Conservation (phyloP, 192 early-diverging fungal species). For the Phlyctochytrium planicorne region DNA sequence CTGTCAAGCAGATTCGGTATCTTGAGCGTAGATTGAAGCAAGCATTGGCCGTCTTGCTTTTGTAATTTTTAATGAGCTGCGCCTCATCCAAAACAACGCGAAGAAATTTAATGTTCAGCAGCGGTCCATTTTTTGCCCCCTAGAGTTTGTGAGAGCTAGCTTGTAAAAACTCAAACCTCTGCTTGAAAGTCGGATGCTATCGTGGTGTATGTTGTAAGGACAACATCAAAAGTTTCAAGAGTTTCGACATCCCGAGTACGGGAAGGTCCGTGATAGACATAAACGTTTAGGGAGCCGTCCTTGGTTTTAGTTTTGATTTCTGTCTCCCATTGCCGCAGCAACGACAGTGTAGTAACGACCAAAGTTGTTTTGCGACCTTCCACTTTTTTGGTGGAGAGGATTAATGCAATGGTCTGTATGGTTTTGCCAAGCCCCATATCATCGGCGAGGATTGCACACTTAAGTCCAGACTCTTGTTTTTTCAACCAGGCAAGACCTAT, state of each 20-base stretch:
- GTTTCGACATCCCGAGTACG: conserved; percentile 11
- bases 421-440: conserved; percentile 95
- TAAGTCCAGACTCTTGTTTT: too few relatives aligned
- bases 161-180: background rate
- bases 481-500: too few relatives aligned
- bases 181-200: conserved; percentile 6
- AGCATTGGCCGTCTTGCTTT: conserved; percentile 23
- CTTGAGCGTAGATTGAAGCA: conserved; percentile 17
- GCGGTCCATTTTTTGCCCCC: background rate
- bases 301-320: conserved; percentile 57
- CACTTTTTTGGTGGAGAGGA: conserved; percentile 55
- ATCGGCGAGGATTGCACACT: conserved; percentile 96
- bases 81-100: conserved; percentile 39
- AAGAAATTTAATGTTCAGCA: conserved; percentile 10
- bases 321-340: conserved; percentile 45
- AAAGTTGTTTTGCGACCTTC: too few relatives aligned
- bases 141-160: background rate
- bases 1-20: conserved; percentile 38
- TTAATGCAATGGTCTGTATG: conserved; percentile 92
- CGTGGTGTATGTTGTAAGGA: conserved; percentile 6
- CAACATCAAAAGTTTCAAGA: background rate
- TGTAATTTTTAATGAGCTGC: conserved; percentile 42
- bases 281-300: conserved; percentile 47
- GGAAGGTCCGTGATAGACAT: too few relatives aligned
- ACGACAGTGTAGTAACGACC: conserved; percentile 54